phyloP scores from a whole-genome alignment of 2,329 filamentous ascomycete species.

The Pseudogymnoascus sp. region DNA sequence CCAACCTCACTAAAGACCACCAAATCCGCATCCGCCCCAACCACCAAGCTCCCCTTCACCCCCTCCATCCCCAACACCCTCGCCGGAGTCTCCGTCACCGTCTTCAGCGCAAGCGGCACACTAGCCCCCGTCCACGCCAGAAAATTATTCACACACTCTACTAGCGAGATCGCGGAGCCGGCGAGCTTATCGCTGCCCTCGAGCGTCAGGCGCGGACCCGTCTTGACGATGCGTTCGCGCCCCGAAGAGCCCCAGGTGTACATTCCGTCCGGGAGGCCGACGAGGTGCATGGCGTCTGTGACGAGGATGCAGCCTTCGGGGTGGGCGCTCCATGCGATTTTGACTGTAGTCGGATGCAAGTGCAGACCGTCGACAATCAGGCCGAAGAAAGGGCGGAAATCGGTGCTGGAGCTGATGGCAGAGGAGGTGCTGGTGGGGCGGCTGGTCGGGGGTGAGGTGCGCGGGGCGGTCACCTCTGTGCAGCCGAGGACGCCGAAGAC shows the following conservation, averaged over 20 bases:
- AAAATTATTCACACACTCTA: conserved; percentile 78
- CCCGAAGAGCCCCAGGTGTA: conserved; percentile 72
- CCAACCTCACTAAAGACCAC: conserved; percentile 54
- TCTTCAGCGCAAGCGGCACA: conserved; percentile 59
- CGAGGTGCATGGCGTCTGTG: conserved; percentile 84
- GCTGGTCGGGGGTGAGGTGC: background rate
- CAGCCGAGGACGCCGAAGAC: conserved; percentile 78
- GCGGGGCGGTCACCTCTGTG: conserved; percentile 39
- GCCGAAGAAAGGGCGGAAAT: conserved; percentile 65
- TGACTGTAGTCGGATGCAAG: conserved; percentile 77
- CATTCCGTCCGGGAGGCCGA: conserved; percentile 72
- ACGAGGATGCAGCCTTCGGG: conserved; percentile 80
- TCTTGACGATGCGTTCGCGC: conserved; percentile 57
- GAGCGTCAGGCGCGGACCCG: conserved; percentile 62
- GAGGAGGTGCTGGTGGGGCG: conserved; percentile 9
- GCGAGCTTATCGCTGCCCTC: conserved; percentile 75
- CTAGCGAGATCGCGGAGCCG: conserved; percentile 63
- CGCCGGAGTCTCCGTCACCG: conserved; percentile 70
- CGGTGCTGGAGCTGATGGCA: background rate
- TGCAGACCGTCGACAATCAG: conserved; percentile 89
- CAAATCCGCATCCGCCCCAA: conserved; percentile 60
- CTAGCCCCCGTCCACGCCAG: conserved; percentile 62
- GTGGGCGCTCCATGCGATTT: conserved; percentile 81
- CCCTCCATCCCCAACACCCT: conserved; percentile 62
- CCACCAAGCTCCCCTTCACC: conserved; percentile 56